Evolutionary conservation across 345 rosid species (phyloP).

Genomic region (Melaleuca alternifolia): DNA sequence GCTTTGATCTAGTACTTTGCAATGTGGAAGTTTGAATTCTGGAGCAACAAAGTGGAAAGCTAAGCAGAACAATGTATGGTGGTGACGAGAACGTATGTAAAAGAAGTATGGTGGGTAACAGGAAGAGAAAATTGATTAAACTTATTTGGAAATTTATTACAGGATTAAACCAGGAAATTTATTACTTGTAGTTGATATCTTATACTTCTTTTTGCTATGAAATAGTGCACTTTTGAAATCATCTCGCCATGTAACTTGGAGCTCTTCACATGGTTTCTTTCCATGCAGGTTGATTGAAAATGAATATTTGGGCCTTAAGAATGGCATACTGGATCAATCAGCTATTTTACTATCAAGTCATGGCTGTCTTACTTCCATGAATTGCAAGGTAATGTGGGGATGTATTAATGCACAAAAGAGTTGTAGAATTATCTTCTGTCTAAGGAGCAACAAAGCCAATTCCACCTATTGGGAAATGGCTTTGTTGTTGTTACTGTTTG

Average conservation of each 20-base stretch:
- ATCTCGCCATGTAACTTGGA: background rate
- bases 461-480: background rate
- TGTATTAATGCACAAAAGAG: background rate
- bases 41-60: background rate
- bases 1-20: background rate
- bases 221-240: background rate
- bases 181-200: background rate
- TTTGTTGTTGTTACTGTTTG: background rate
- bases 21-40: background rate
- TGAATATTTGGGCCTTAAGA: slow-evolving; percentile 75
- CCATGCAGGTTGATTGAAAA: slow-evolving; percentile 78
- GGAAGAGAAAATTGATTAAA: background rate
- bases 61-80: background rate
- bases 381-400: slow-evolving; percentile 64
- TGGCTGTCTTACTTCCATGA: slow-evolving; percentile 77
- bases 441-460: background rate
- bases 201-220: background rate
- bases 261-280: background rate
- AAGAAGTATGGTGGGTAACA: background rate
- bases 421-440: too few species aligned
- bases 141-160: background rate
- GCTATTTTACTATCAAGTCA: slow-evolving; percentile 77
- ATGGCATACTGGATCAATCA: slow-evolving; percentile 95
- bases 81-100: background rate
- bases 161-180: background rate